phyloP scores from a whole-genome alignment of 345 rosid genomes.

The Pistacia atlantica region DNA sequence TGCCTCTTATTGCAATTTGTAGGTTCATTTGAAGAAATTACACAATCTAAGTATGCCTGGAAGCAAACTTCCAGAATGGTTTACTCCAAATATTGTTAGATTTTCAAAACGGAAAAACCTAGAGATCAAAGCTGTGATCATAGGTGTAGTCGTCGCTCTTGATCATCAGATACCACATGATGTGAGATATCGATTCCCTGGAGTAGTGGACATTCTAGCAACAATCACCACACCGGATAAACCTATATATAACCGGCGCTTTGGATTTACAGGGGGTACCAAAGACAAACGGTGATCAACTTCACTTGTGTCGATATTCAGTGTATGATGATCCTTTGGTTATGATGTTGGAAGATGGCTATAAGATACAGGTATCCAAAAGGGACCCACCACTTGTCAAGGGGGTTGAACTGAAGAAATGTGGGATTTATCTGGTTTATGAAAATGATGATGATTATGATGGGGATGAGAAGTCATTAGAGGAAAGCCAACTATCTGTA shows the following conservation, averaged over 20 bases:
- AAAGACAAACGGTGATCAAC: conserved; percentile 43
- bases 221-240: too few species aligned
- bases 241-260: too few species aligned
- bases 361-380: conserved; percentile 30
- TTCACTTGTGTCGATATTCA: conserved; percentile 55
- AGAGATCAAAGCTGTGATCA: conserved; percentile 42
- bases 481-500: conserved; percentile 35
- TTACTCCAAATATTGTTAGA: conserved; percentile 32
- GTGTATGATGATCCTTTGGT: conserved; percentile 38
- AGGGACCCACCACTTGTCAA: conserved; percentile 21
- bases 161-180: conserved; percentile 30
- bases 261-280: conserved; percentile 39
- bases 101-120: conserved; percentile 42
- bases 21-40: conserved; percentile 51
- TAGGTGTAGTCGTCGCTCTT: conserved; percentile 54
- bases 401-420: conserved; percentile 45
- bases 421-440: conserved; percentile 45
- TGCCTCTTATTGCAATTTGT: not conserved
- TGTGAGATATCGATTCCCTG: conserved; percentile 32
- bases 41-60: conserved; percentile 59
- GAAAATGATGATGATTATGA: conserved; percentile 52
- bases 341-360: conserved; percentile 45
- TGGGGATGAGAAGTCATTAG: conserved; percentile 42
- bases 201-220: conserved; percentile 24
- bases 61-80: conserved; percentile 58